Base-by-base conservation (phyloP, 208 protist species). In the Trypanosoma congolense region DNA sequence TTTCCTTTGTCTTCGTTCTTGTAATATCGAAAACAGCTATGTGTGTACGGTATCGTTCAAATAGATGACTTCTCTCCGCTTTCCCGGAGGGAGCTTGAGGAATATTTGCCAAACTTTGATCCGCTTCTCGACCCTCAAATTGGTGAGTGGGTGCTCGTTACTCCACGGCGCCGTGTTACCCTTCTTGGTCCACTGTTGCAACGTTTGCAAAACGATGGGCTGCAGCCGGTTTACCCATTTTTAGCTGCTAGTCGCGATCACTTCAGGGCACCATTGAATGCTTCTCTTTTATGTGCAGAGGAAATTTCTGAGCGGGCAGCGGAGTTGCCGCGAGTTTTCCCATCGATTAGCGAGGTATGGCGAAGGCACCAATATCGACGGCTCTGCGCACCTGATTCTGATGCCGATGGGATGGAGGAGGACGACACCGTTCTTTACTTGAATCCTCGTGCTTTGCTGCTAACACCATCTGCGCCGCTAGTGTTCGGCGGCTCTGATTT, bases 101-200 rank as follows among this genome's bases (percentile, higher is more conserved):
- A 46, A 46, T 82, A 80, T 55, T 42, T 93, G 44, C 86, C 86
- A 31, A 74, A 82, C 33, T 90, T 93, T 50, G 68, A 84, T 33
- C 41, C 80, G 14, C 56, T 61, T 18, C 57, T 38, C 12, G 86
- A 93, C 33, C 58, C 70, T 19, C 82, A 90, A 53, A 70, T 90
- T 3, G 86, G 86, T 1, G 86, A 90, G 25, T 93, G 86, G 83
- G 80, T 93, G 33, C 47, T 90, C n/a, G 59, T 93, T 24, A 67
- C 69, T 22, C 77, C 82, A 22, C 33, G 41, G 36, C 79, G 86
- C 10, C 67, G 67, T 12, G 60, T 38, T 0, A 44, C 65, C 2
- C 50, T 90, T 50, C 61, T 93, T 3, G 42, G 58, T 19, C 86
- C 86, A 8, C 64, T 93, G 26, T 79, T 90, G 26, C 41, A 33